Evolutionary conservation across 441 rosid species (phyloP), one percentile per base, ranked within the genome.

Genomic region (Populus hybrid): DNA sequence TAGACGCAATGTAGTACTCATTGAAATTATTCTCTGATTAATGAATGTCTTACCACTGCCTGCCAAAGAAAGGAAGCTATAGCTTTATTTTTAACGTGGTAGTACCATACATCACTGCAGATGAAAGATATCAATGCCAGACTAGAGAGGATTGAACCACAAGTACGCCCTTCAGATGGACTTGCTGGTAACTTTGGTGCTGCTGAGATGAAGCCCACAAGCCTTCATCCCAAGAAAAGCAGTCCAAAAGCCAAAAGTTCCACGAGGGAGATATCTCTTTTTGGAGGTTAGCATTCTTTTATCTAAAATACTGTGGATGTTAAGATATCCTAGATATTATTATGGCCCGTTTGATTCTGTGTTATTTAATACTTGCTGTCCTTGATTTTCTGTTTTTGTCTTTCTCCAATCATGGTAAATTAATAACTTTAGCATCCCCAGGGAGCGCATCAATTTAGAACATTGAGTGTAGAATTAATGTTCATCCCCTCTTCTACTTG

Each of bases 121-220:
- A 84, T 93, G 78, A 94, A 92, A 84, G 98, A 97, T 86, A 97
- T 97, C 78, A 97, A 94, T 87, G 98, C 97, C 71, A 93, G 98
- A 83, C 81, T 94, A 73, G 99, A 93, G 86, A 94, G 85, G 87
- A 92, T 93, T 87, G 92, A 94, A 87, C 98, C 97, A 28, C 90
- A 85, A 76, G 78, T 84, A 72, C 92, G 84, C 40, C 81, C 97
- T 77, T 86, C 92, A 32, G 97, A 94, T 82, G 85, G 90, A 75
- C 85, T 82, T 75, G 78, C 81, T 14, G 80, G 82, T 80, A 89
- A 86, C 81, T 89, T 86, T 89, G 81, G 79, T 75, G 75, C 84
- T 65, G 85, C 59, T 53, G 98, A 94, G 80, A 82, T 88, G 81
- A 96, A 92, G 86, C 87, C 91, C 71, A 77, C 80, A 28, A 83